phyloP scores from a whole-genome alignment of 345 rosid genomes.

The Tarenaya hassleriana region DNA sequence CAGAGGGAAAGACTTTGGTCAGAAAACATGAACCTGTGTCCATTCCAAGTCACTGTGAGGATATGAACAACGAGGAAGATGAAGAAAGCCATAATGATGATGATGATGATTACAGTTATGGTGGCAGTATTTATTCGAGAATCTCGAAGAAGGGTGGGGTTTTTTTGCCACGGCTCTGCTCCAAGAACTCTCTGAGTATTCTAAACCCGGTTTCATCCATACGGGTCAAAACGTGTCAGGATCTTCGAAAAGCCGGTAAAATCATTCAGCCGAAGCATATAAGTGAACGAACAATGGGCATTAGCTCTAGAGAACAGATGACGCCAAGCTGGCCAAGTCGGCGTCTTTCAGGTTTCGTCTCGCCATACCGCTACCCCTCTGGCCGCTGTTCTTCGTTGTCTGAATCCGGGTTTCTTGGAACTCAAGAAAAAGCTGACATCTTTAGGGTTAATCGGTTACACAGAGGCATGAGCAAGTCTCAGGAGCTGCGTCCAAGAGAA shows the following conservation, averaged over 20 bases:
- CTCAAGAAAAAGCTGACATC: constrained; percentile 44
- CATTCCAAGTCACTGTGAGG: not conserved
- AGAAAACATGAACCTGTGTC: not conserved
- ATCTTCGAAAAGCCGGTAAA: constrained; percentile 4
- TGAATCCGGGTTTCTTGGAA: constrained; percentile 42
- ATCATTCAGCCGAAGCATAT: not conserved
- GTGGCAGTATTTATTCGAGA: not conserved
- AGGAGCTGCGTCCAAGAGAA: constrained; percentile 37
- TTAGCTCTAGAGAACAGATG: no score
- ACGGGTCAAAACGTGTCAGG: constrained; percentile 25
- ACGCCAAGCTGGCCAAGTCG: constrained; percentile 31
- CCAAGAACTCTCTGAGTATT: constrained; percentile 23
- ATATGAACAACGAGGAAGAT: no score
- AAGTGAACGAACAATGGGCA: constrained; percentile 6
- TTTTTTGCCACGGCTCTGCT: constrained; percentile 19
- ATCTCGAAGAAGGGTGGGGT: constrained; percentile 17
- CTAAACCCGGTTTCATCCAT: constrained; percentile 20
- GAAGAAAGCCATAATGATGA: constrained; percentile 5
- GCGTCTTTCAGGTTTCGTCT: constrained; percentile 42
- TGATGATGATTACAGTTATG: not conserved
- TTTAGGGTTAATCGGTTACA: constrained; percentile 28
- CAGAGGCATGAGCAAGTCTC: constrained; percentile 33
- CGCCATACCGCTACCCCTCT: constrained; percentile 36
- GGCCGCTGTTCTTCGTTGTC: constrained; percentile 46
- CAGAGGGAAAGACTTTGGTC: constrained; percentile 25